Conservation (phyloP, 768 basidiomycete species). For the Ramaria rubella region DNA sequence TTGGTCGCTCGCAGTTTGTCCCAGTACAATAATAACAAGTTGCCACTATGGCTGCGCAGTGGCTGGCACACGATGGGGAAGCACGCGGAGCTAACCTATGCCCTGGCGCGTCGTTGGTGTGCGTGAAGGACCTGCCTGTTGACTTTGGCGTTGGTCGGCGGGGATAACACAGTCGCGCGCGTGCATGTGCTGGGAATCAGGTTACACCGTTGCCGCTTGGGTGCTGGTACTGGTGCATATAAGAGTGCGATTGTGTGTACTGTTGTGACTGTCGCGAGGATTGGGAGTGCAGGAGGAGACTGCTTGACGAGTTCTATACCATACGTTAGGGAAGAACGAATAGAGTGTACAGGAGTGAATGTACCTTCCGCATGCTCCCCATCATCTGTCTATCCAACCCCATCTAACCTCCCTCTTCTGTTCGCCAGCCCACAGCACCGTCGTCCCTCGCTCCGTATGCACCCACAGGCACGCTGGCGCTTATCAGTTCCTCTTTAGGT, state of each 20-base stretch:
- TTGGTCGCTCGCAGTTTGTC: no score
- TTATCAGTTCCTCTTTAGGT: no score
- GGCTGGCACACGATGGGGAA: not conserved
- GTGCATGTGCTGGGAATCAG: not conserved
- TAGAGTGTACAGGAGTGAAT: not conserved
- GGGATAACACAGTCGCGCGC: not conserved
- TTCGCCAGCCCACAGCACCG: conserved; percentile 78
- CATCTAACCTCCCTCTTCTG: conserved; percentile 75
- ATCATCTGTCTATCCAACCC: conserved; percentile 45
- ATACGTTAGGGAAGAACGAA: not conserved
- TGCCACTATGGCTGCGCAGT: not conserved
- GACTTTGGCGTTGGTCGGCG: not conserved
- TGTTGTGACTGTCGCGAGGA: not conserved
- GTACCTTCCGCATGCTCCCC: conserved; percentile 1
- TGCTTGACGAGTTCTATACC: not conserved
- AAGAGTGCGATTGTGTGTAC: not conserved
- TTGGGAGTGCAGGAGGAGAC: not conserved
- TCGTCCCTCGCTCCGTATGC: conserved; percentile 58
- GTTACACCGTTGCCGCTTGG: not conserved
- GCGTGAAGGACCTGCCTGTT: not conserved
- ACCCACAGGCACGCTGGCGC: no score
- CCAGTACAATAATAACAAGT: no score
- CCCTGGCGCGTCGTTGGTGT: not conserved
- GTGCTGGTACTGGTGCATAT: not conserved
- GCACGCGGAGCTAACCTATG: not conserved